phyloP scores from a whole-genome alignment of 2,329 filamentous ascomycete genomes.

The Alternaria consortialis region DNA sequence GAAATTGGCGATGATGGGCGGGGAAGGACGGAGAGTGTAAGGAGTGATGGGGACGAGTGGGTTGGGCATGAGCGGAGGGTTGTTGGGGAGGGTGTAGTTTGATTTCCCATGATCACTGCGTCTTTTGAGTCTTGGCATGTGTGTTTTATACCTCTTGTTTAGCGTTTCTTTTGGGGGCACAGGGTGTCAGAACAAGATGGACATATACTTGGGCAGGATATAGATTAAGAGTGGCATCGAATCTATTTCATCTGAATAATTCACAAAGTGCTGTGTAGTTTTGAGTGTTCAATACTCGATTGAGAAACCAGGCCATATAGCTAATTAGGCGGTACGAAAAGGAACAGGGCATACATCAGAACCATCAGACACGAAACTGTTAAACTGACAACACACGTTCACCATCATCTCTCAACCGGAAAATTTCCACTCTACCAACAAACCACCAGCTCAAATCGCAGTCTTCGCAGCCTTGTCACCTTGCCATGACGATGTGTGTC shows the following conservation, averaged over 20 bases:
- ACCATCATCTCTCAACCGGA: background rate
- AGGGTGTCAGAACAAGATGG: background rate
- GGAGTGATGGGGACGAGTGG: slow-evolving; percentile 1
- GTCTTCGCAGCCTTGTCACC: too few relatives aligned
- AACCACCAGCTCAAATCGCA: background rate
- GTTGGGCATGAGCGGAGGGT: slow-evolving; percentile 1
- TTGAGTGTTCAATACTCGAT: background rate
- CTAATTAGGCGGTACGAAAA: too few relatives aligned
- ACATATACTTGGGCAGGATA: background rate
- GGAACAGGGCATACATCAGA: background rate
- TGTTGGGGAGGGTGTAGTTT: slow-evolving; percentile 1
- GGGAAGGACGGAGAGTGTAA: slow-evolving; percentile 7
- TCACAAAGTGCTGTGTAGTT: background rate
- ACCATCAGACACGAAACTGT: background rate
- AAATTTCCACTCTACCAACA: background rate
- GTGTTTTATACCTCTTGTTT: background rate
- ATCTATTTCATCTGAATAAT: background rate
- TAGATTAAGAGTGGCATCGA: background rate
- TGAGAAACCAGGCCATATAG: background rate
- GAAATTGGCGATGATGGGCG: slow-evolving; percentile 13
- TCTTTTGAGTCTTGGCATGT: background rate
- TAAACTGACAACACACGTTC: background rate
- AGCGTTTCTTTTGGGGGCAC: background rate
- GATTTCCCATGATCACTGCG: background rate
- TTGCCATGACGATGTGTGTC: background rate